Conservation (phyloP, 2,329 filamentous ascomycete genomes). For the Fusarium sp. region DNA sequence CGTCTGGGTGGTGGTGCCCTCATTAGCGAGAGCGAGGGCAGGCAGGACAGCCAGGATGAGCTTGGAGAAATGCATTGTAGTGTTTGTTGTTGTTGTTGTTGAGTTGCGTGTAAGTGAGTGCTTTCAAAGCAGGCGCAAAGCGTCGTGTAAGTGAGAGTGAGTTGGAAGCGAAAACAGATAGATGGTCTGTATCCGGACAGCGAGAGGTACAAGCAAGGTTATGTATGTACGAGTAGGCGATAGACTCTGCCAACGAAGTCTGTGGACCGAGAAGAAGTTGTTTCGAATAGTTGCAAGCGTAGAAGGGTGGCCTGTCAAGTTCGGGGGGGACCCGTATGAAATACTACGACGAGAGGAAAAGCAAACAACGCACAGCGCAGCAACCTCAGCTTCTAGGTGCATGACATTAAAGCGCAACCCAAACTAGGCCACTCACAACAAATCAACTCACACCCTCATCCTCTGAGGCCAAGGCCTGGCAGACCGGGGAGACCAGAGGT, state of each 20-base stretch:
- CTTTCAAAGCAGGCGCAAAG: slow-evolving; percentile 38
- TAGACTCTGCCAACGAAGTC: slow-evolving; percentile 73
- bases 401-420: slow-evolving; percentile 11
- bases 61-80: slow-evolving; percentile 59
- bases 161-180: slow-evolving; percentile 28
- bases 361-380: slow-evolving; percentile 39
- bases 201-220: slow-evolving; percentile 35
- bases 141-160: slow-evolving; percentile 41
- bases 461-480: slow-evolving; percentile 19
- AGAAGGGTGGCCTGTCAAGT: slow-evolving; percentile 37
- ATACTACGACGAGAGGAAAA: slow-evolving; percentile 38
- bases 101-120: slow-evolving; percentile 43
- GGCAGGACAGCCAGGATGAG: slow-evolving; percentile 67
- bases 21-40: slow-evolving; percentile 65
- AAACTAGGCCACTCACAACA: slow-evolving; percentile 13
- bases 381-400: slow-evolving; percentile 23
- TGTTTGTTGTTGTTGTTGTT: slow-evolving; percentile 28
- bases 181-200: slow-evolving; percentile 52
- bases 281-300: slow-evolving; percentile 43
- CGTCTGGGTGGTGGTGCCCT: slow-evolving; percentile 62
- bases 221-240: slow-evolving; percentile 45
- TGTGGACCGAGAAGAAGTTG: slow-evolving; percentile 48
- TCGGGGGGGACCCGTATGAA: slow-evolving; percentile 45
- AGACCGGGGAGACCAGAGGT: slow-evolving; percentile 25
- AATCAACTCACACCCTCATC: slow-evolving; percentile 12